Conservation (phyloP, 2,329 filamentous ascomycete species). For the Corniculantispora saksenae region DNA sequence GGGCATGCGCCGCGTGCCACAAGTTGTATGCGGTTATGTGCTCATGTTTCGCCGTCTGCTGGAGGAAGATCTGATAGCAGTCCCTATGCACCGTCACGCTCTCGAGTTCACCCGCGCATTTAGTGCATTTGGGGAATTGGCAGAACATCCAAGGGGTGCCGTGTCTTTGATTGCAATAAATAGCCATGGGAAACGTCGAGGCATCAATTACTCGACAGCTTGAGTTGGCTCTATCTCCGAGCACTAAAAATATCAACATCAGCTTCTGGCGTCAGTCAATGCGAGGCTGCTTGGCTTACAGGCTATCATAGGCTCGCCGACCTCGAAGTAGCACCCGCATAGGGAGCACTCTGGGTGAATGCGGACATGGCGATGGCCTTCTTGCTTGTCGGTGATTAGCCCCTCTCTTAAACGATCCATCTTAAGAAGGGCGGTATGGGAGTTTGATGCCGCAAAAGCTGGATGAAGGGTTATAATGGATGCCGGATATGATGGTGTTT, state of each 20-base stretch:
- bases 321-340: conserved; percentile 11
- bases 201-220: conserved; percentile 7
- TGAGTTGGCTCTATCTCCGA: conserved; percentile 4
- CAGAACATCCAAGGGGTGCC: conserved; percentile 10
- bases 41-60: background rate
- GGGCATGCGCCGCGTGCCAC: conserved; percentile 13
- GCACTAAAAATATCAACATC: background rate
- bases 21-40: conserved; percentile 1
- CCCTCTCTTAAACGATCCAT: background rate
- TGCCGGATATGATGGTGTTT: background rate
- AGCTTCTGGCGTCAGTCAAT: background rate
- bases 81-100: conserved; percentile 9
- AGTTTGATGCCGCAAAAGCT: background rate
- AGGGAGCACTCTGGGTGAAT: conserved; percentile 16
- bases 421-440: too few relatives aligned
- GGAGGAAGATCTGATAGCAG: conserved; percentile 11
- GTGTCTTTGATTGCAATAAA: conserved; percentile 12
- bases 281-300: background rate
- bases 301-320: conserved; percentile 11
- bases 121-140: conserved; percentile 3
- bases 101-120: conserved; percentile 7
- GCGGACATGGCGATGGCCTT: conserved; percentile 12
- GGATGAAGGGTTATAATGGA: background rate
- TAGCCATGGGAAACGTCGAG: conserved; percentile 13
- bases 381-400: background rate